phyloP scores from a whole-genome alignment of 108 stramenopile species.

The Skeletonema menzelii region DNA sequence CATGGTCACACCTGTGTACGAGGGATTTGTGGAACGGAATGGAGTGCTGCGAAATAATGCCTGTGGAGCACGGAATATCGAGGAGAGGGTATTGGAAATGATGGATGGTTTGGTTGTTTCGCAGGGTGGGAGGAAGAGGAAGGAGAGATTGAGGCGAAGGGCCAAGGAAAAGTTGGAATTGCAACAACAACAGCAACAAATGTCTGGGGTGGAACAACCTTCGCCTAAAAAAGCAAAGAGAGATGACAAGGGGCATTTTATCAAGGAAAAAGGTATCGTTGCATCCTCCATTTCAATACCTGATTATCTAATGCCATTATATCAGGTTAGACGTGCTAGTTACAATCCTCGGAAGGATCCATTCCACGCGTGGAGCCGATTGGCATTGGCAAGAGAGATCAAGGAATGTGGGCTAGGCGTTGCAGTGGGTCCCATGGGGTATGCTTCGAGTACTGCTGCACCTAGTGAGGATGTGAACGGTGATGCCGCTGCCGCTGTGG shows the following conservation, averaged over 20 bases:
- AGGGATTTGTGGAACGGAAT: constrained; percentile 83
- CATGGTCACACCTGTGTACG: constrained; percentile 82
- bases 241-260: constrained; percentile 33
- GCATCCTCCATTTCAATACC: constrained; percentile 9
- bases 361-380: constrained; percentile 62
- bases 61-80: constrained; percentile 59
- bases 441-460: constrained; percentile 13
- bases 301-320: constrained; percentile 64
- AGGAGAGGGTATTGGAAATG: constrained; percentile 55
- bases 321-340: constrained; percentile 56
- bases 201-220: background rate
- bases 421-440: constrained; percentile 54
- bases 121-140: constrained; percentile 39
- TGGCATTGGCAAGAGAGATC: constrained; percentile 67
- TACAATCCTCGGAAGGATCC: constrained; percentile 25
- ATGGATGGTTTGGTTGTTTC: constrained; percentile 67
- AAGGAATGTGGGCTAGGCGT: constrained; percentile 73
- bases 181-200: constrained; percentile 12
- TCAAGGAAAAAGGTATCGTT: constrained; percentile 15
- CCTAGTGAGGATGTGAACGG: constrained; percentile 2
- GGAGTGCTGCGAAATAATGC: constrained; percentile 63
- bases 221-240: constrained; percentile 13
- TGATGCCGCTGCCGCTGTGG: background rate
- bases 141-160: constrained; percentile 38
- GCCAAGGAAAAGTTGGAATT: constrained; percentile 18